Evolutionary conservation across 2,329 filamentous ascomycete genomes (phyloP).

Genomic region (Aspergillus intermedius): DNA sequence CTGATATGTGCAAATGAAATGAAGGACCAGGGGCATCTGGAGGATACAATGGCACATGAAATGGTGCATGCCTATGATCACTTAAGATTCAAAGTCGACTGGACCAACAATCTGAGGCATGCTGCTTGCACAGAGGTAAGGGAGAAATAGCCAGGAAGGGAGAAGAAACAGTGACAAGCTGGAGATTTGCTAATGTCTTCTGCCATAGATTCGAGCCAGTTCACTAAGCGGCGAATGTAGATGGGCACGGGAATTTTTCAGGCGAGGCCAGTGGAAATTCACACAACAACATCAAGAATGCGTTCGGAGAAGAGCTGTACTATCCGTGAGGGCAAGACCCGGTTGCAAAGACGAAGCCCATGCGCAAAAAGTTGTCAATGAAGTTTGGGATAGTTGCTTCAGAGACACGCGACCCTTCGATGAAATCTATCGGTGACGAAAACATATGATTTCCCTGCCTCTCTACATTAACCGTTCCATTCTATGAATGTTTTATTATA

Average conservation of each 20-base stretch:
- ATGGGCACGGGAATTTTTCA: conserved; percentile 80
- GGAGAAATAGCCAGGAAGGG: conserved; percentile 2
- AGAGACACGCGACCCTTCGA: conserved; percentile 91
- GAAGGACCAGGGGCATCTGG: conserved; percentile 69
- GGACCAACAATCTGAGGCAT: conserved; percentile 72
- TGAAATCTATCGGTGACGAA: conserved; percentile 69
- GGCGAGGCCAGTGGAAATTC: conserved; percentile 75
- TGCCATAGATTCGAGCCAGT: conserved; percentile 71
- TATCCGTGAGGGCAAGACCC: conserved; percentile 72
- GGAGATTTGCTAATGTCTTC: conserved; percentile 7
- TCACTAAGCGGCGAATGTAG: conserved; percentile 92
- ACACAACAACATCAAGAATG: conserved; percentile 93
- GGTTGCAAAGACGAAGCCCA: conserved; percentile 79
- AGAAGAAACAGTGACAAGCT: background rate
- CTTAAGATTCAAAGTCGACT: conserved; percentile 83
- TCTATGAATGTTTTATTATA: background rate
- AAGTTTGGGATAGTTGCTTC: conserved; percentile 99
- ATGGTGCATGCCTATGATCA: conserved; percentile 98
- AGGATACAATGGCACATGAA: conserved; percentile 93
- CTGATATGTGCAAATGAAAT: conserved; percentile 90
- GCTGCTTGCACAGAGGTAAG: conserved; percentile 86
- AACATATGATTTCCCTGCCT: background rate
- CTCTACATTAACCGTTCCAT: background rate
- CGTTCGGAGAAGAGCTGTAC: conserved; percentile 71
- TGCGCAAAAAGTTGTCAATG: conserved; percentile 80